Conservation (phyloP, 2,329 filamentous ascomycete species). For the Aspergillus japonicus region DNA sequence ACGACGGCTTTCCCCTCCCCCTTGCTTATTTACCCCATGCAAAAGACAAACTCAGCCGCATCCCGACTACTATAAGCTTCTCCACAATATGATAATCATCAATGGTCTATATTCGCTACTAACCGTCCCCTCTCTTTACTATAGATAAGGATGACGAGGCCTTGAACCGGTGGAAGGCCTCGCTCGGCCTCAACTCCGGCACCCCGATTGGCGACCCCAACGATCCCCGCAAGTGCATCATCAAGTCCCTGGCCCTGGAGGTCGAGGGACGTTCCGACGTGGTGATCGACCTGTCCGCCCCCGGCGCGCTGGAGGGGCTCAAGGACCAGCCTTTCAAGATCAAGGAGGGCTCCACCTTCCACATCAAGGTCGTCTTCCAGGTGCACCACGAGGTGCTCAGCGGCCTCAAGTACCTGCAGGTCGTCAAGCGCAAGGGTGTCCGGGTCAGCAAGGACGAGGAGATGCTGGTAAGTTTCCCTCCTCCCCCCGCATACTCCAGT, state of each 20-base stretch:
- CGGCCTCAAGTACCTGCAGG: conserved; percentile 92
- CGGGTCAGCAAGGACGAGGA: conserved; percentile 89
- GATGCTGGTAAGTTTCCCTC: conserved; percentile 75
- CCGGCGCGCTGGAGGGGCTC: conserved; percentile 71
- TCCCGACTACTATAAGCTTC: too few relatives aligned
- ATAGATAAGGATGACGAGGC: conserved; percentile 78
- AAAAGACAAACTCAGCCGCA: too few relatives aligned
- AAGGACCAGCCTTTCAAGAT: conserved; percentile 95
- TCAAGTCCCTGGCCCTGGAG: conserved; percentile 85
- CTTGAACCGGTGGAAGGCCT: conserved; percentile 95
- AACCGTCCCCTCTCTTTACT: conserved; percentile 22
- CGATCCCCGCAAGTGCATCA: conserved; percentile 89
- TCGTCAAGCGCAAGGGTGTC: conserved; percentile 86
- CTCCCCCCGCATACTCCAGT: too few relatives aligned
- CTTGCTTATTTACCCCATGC: neutral
- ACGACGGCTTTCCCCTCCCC: neutral
- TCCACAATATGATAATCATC: neutral
- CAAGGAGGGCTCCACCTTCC: conserved; percentile 92
- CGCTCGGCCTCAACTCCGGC: conserved; percentile 77
- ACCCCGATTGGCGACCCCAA: conserved; percentile 70
- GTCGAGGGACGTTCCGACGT: conserved; percentile 79
- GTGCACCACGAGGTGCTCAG: conserved; percentile 96
- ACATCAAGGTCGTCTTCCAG: conserved; percentile 91
- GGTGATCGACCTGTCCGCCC: conserved; percentile 77
- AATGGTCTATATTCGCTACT: neutral